Conservation (phyloP, 441 rosid species). For the Populus hybrid region DNA sequence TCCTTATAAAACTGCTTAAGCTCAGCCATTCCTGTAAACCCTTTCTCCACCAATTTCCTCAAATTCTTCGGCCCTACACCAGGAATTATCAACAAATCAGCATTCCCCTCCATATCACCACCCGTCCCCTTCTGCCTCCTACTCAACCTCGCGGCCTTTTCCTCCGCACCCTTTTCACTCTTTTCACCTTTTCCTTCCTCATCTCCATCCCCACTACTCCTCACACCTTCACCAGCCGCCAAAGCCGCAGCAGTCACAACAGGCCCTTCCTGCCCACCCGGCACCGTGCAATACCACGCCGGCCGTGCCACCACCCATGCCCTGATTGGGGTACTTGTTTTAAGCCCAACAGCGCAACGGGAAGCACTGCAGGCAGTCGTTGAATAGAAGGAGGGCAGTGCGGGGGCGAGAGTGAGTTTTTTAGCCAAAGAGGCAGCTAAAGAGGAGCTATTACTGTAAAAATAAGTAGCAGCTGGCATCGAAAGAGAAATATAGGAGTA, state of each 20-base stretch:
- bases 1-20: constrained; percentile 31
- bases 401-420: constrained; percentile 9
- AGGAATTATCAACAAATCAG: constrained; percentile 88
- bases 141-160: constrained; percentile 42
- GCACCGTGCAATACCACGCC: constrained; percentile 42
- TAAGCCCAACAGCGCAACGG: constrained; percentile 30
- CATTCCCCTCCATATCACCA: constrained; percentile 38
- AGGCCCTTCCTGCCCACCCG: background rate
- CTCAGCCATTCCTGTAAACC: constrained; percentile 80
- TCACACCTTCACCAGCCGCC: constrained; percentile 2
- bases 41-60: constrained; percentile 87
- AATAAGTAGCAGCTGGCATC: constrained; percentile 20
- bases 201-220: background rate
- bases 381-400: constrained; percentile 4
- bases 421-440: constrained; percentile 14
- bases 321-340: constrained; percentile 22
- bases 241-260: background rate
- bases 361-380: background rate
- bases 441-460: background rate
- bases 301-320: constrained; percentile 39
- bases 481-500: background rate
- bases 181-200: background rate
- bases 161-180: constrained; percentile 22
- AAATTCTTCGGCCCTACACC: constrained; percentile 92
- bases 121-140: constrained; percentile 51